Conservation (phyloP, 768 basidiomycete genomes). For the Hydnum rufescens region DNA sequence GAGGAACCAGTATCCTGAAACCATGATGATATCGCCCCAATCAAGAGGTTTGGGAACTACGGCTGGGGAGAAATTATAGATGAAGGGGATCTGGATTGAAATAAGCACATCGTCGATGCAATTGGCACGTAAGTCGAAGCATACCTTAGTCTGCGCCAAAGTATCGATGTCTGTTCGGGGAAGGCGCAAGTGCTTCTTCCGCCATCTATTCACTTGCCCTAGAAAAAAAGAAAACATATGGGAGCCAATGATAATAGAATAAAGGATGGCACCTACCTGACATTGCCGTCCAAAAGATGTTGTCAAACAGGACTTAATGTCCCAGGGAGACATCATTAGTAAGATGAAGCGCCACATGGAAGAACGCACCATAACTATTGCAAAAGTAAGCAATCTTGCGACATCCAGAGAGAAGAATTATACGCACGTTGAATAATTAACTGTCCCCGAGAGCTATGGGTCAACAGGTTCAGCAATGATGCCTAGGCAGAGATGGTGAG, state of each 20-base stretch:
- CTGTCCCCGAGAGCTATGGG: slow-evolving; percentile 24
- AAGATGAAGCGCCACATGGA: too few species aligned
- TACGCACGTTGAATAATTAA: slow-evolving; percentile 24
- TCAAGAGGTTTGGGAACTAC: slow-evolving; percentile 54
- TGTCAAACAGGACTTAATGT: slow-evolving; percentile 33
- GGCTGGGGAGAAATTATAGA: slow-evolving; percentile 49
- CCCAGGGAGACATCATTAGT: too few species aligned
- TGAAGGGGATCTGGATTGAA: slow-evolving; percentile 25
- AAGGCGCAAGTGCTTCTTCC: slow-evolving; percentile 30
- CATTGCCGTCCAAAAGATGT: slow-evolving; percentile 43
- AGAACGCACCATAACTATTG: too few species aligned
- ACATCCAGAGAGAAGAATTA: too few species aligned
- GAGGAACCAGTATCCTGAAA: slow-evolving; percentile 50
- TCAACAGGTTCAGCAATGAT: background rate
- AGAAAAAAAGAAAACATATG: too few species aligned
- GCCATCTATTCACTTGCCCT: slow-evolving; percentile 54
- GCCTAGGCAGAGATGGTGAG: too few species aligned
- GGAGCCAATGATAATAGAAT: too few species aligned
- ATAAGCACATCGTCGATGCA: slow-evolving; percentile 6
- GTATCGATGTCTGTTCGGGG: slow-evolving; percentile 38
- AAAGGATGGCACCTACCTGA: too few species aligned
- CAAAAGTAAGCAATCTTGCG: too few species aligned
- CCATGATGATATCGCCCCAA: slow-evolving; percentile 37
- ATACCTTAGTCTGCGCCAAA: slow-evolving; percentile 32
- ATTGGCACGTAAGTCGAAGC: background rate